Evolutionary conservation across 1,284 basidiomycete genomes (phyloP), one percentile per base, ranked within the genome.

Genomic region (Cryptococcus amylolentus): DNA sequence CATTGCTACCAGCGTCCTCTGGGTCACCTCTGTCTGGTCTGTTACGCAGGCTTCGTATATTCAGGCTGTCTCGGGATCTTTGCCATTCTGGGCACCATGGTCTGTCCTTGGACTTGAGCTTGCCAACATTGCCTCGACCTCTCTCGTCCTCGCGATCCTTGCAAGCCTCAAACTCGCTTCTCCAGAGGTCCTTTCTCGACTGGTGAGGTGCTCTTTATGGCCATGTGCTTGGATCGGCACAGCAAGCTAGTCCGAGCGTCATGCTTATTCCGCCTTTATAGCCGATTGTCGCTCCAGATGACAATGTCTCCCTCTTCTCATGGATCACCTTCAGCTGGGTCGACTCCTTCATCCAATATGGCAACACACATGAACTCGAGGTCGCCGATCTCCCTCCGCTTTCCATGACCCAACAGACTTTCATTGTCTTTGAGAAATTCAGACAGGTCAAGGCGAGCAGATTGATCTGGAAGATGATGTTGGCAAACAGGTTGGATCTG

Each of bases 311-410:
- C n/a, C 77, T 91, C 14, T 87, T 84, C 82, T 80, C 84, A n/a
- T 91, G 89, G 87, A 79, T 84, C 51, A 84, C 83, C 1, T 91
- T 91, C 71, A 81, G 83, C 2, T 92, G 89, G 78, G 81, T 91
- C 46, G 83, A 85, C 65, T 84, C 86, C 0, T 78, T 91, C 48
- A 84, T 91, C 66, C 46, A 46, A 6, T 63, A 83, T 75, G 88
- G 88, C 13, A 81, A 82, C 16, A 65, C 80, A 52, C 79, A 78
- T 8, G 88, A 86, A 10, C 77, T 91, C 20, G 81, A 86, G 56
- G 85, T 88, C 57, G 74, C 78, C 0, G 88, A 91, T 65, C 82
- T 92, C 0, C 90, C 88, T 81, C 64, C 77, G 2, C 78, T 93
- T 26, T 88, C 86, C 51, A 83, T 84, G 3, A 85, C 84, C 0